Evolutionary conservation across 1,284 basidiomycete species (phyloP).

Genomic region (Pulveroboletus sp.): DNA sequence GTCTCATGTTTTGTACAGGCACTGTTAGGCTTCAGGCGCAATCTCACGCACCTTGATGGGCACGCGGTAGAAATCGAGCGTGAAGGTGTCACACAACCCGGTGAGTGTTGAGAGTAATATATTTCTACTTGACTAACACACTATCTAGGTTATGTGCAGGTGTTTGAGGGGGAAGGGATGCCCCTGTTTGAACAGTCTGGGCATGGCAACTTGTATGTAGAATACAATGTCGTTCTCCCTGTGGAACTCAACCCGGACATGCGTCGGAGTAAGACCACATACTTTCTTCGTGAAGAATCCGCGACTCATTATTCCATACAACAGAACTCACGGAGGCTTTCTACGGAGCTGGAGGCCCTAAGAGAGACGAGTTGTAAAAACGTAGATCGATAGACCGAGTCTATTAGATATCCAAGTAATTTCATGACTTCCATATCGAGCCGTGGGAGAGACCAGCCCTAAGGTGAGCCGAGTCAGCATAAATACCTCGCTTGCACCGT

Average conservation of each 20-base stretch:
- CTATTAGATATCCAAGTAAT: conserved; percentile 7
- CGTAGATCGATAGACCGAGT: conserved; percentile 6
- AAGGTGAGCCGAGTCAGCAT: conserved; percentile 22
- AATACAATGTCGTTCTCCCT: conserved; percentile 89
- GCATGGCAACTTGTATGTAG: conserved; percentile 85
- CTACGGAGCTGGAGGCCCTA: conserved; percentile 19
- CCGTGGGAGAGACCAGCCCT: conserved; percentile 36
- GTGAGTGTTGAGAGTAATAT: conserved; percentile 39
- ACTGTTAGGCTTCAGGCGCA: conserved; percentile 78
- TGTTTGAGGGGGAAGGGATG: conserved; percentile 87
- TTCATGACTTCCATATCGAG: conserved; percentile 9
- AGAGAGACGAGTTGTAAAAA: conserved; percentile 34
- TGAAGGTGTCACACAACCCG: conserved; percentile 86
- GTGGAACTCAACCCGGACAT: conserved; percentile 63
- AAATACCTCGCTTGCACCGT: not conserved
- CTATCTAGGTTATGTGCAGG: conserved; percentile 72
- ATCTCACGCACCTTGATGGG: conserved; percentile 89
- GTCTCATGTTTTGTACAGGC: conserved; percentile 49
- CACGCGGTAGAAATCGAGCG: conserved; percentile 73
- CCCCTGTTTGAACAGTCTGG: conserved; percentile 64
- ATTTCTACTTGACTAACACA: not conserved
- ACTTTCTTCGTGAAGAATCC: not conserved
- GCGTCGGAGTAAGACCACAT: conserved; percentile 60
- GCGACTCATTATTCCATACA: conserved; percentile 7
- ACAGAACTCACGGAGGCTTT: conserved; percentile 34